Evolutionary conservation across 1,284 basidiomycete species (phyloP).

Genomic region (Leucoagaricus sp.): DNA sequence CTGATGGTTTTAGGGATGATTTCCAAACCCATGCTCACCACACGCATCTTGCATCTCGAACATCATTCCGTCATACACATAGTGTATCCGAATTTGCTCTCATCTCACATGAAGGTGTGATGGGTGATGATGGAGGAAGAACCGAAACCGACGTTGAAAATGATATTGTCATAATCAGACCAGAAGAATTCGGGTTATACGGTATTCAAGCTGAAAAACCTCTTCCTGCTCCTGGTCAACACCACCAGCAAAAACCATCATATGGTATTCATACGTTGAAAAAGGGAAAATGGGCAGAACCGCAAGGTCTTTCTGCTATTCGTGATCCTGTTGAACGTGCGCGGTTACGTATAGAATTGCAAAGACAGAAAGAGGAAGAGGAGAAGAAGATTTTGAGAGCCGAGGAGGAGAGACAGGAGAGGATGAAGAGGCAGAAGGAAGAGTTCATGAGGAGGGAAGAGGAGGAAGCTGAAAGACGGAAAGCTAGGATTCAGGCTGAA

Average conservation of each 20-base stretch:
- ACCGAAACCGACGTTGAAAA: background rate
- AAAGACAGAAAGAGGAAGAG: slow-evolving; percentile 46
- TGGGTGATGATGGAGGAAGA: background rate
- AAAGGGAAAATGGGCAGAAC: slow-evolving; percentile 42
- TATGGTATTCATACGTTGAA: slow-evolving; percentile 19
- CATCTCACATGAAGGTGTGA: slow-evolving; percentile 30
- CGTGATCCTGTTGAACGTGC: slow-evolving; percentile 49
- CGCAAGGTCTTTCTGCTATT: slow-evolving; percentile 26
- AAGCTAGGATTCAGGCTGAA: slow-evolving; percentile 50
- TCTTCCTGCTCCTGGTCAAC: slow-evolving; percentile 4
- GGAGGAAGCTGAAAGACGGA: slow-evolving; percentile 50
- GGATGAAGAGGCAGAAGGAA: slow-evolving; percentile 47
- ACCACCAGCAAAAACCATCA: background rate
- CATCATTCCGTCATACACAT: slow-evolving; percentile 23
- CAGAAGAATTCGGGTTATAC: slow-evolving; percentile 9
- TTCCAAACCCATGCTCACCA: no score
- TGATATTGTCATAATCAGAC: slow-evolving; percentile 27
- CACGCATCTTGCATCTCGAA: slow-evolving; percentile 17
- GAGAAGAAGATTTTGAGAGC: slow-evolving; percentile 48
- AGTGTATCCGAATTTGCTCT: slow-evolving; percentile 40
- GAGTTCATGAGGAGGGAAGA: slow-evolving; percentile 43
- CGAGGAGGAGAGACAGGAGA: slow-evolving; percentile 52
- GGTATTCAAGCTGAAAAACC: background rate
- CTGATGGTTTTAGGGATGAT: slow-evolving; percentile 36
- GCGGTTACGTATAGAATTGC: slow-evolving; percentile 38